Conservation (phyloP, 139 green algal species). For the Closterium sp. region DNA sequence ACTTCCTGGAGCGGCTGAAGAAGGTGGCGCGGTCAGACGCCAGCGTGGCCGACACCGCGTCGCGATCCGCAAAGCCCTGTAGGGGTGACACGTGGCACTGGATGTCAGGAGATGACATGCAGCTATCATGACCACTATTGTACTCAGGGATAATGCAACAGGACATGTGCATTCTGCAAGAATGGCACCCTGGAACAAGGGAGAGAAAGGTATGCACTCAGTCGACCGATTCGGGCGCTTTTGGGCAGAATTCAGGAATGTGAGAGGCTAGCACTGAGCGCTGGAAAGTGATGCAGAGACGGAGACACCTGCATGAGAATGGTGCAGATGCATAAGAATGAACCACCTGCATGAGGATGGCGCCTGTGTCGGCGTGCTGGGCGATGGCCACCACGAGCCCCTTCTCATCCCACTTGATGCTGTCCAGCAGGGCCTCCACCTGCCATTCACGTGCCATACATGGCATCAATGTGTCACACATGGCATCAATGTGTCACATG, state of each 20-base stretch:
- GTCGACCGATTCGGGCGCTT: too few species aligned
- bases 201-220: too few species aligned
- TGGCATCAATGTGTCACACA: background rate
- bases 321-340: background rate
- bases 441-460: too few species aligned
- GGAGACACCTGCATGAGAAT: background rate
- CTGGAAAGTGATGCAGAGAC: conserved; percentile 52
- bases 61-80: conserved; percentile 78
- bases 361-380: conserved; percentile 93
- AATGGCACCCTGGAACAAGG: too few species aligned
- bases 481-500: background rate
- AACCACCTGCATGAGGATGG: conserved; percentile 82
- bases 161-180: too few species aligned
- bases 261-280: background rate
- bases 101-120: background rate
- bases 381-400: conserved; percentile 90
- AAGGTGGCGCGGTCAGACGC: conserved; percentile 78
- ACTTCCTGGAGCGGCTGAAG: conserved; percentile 82
- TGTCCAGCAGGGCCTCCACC: conserved; percentile 69
- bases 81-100: background rate
- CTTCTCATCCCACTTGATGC: conserved; percentile 81
- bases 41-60: conserved; percentile 82
- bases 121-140: background rate
- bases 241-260: background rate
- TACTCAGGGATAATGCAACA: too few species aligned